Evolutionary conservation across 1,284 basidiomycete species (phyloP).

Genomic region (Butyriboletus regius): DNA sequence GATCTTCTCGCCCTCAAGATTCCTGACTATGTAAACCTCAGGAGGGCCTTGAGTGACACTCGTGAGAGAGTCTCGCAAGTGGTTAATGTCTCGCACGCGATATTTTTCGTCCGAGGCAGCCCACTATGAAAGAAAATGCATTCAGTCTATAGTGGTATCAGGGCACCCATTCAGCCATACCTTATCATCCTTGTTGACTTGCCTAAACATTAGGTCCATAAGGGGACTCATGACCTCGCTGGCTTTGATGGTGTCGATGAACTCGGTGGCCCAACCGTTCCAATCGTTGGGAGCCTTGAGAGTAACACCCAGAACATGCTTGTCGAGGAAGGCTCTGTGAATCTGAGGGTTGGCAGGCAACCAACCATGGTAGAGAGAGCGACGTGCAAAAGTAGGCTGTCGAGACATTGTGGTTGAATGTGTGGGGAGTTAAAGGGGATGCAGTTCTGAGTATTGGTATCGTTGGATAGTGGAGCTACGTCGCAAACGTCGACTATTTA

Average conservation of each 20-base stretch:
- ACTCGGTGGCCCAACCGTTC: neutral
- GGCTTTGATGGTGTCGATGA: neutral
- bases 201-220: neutral
- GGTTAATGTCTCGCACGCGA: slow-evolving; percentile 5
- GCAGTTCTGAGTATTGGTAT: neutral
- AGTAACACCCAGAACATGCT: neutral
- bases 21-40: neutral
- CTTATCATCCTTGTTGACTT: slow-evolving; percentile 7
- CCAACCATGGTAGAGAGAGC: neutral
- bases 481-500: neutral
- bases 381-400: neutral
- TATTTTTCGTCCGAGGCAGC: neutral
- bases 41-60: slow-evolving; percentile 8
- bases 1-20: slow-evolving; percentile 3
- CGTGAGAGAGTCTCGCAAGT: slow-evolving; percentile 8
- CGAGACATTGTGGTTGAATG: neutral
- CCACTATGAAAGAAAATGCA: slow-evolving; percentile 1
- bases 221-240: neutral
- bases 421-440: neutral
- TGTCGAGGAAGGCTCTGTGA: slow-evolving; percentile 3
- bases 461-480: neutral
- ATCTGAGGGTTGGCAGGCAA: neutral
- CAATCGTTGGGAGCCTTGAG: neutral
- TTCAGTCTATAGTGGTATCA: neutral
- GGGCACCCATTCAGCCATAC: neutral